A percentile compares a stretch with the other conserved stretches of the same genome.
Conservation (phyloP, 257 asterid genomes). For the Echites panduratus region DNA sequence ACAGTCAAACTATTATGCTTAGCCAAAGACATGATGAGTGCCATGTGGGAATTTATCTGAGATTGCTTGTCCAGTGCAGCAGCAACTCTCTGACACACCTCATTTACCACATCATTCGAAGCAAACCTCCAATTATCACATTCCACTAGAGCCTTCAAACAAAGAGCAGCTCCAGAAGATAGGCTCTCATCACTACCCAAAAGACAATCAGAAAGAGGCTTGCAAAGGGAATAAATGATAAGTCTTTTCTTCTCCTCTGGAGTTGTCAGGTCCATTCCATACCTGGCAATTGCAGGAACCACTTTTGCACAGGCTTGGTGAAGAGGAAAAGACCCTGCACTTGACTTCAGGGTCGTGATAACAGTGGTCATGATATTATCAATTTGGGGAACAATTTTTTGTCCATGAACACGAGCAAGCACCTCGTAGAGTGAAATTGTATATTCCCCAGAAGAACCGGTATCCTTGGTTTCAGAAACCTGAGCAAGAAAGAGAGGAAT, state of each 20-base stretch:
- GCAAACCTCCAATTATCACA: conserved; percentile 92
- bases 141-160: conserved; percentile 77
- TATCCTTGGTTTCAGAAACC: conserved; percentile 78
- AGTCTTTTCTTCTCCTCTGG: conserved; percentile 60
- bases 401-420: conserved; percentile 88
- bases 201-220: conserved; percentile 82
- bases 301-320: conserved; percentile 98
- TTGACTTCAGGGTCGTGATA: conserved; percentile 60
- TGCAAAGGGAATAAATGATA: conserved; percentile 58
- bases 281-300: conserved; percentile 86
- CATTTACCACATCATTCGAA: conserved; percentile 74
- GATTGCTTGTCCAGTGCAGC: conserved; percentile 80
- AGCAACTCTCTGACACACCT: conserved; percentile 86
- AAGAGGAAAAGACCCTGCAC: conserved; percentile 92
- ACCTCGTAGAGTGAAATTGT: conserved; percentile 86
- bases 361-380: conserved; percentile 76
- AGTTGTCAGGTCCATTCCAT: conserved; percentile 77
- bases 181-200: conserved; percentile 73
- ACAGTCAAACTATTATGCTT: conserved; percentile 70
- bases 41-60: conserved; percentile 75
- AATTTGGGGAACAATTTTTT: conserved; percentile 69
- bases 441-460: conserved; percentile 66
- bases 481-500: conserved; percentile 92
- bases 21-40: conserved; percentile 72
- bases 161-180: conserved; percentile 92